Conservation (phyloP, 345 rosid genomes). For the Aethionema arabicum region DNA sequence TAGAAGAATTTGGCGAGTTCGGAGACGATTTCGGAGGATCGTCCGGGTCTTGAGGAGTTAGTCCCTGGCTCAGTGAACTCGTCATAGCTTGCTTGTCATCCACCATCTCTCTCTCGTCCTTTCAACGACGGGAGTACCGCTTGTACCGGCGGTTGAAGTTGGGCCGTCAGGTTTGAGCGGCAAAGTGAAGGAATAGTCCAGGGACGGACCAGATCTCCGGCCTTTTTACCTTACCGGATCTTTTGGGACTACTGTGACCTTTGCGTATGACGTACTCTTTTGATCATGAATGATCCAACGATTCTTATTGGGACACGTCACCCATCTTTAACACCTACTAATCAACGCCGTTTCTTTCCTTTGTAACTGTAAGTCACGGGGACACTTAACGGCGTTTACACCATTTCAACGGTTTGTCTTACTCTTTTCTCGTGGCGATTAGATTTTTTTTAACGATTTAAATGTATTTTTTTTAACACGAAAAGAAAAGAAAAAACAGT, state of each 20-base stretch:
- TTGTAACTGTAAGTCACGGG: not conserved
- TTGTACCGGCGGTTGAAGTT: not conserved
- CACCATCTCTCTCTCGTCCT: constrained; percentile 31
- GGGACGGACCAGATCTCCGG: constrained; percentile 23
- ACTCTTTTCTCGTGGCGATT: too few species aligned
- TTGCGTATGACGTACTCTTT: constrained; percentile 11
- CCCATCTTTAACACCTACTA: not conserved
- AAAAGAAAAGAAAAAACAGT: too few species aligned
- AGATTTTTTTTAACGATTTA: too few species aligned
- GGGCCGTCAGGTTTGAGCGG: constrained; percentile 1
- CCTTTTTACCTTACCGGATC: not conserved
- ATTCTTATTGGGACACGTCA: constrained; percentile 6
- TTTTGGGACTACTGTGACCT: constrained; percentile 4
- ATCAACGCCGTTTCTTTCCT: not conserved
- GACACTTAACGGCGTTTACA: not conserved
- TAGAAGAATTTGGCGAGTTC: constrained; percentile 67
- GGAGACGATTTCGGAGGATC: constrained; percentile 64
- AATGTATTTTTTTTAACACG: too few species aligned
- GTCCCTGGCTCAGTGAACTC: constrained; percentile 57
- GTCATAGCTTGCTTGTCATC: constrained; percentile 54
- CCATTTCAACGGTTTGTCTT: too few species aligned
- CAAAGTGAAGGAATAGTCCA: not conserved
- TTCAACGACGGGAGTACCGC: not conserved
- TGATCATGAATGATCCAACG: constrained; percentile 21
- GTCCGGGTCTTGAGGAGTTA: constrained; percentile 54